These are phyloP conservation scores for Trifolium repens DNA, from an alignment of 306 rosid genomes.

Conservation along the genomic window DNA sequence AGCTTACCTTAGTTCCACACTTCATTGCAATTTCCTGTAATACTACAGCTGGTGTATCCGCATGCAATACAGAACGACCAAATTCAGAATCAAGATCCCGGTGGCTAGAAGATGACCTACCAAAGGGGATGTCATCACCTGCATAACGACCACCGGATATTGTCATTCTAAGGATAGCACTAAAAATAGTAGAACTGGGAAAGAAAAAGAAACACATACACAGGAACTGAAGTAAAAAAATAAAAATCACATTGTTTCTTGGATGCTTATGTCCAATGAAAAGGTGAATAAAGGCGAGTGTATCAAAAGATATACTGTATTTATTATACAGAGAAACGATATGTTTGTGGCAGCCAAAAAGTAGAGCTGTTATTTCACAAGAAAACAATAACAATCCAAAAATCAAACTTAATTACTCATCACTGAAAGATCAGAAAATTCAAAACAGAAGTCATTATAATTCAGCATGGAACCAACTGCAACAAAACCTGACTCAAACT, in stretches of 20 bases:
- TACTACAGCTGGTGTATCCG: slow-evolving; percentile 67
- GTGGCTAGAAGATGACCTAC: slow-evolving; percentile 72
- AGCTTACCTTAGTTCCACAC: slow-evolving; percentile 88
- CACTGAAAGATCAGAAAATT: not conserved
- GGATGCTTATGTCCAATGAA: slow-evolving; percentile 31
- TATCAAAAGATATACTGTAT: slow-evolving; percentile 4
- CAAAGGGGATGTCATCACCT: slow-evolving; percentile 78
- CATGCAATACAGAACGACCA: slow-evolving; percentile 59
- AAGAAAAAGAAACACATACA: not conserved
- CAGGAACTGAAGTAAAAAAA: slow-evolving; percentile 1
- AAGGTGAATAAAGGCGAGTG: slow-evolving; percentile 15
- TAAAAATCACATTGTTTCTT: slow-evolving; percentile 20
- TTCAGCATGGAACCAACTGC: slow-evolving; percentile 15
- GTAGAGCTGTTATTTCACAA: slow-evolving; percentile 2
- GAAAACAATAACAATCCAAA: slow-evolving; percentile 16
- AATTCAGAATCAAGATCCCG: slow-evolving; percentile 76
- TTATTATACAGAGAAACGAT: not conserved
- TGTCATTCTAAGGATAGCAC: slow-evolving; percentile 35
- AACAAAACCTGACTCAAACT: slow-evolving; percentile 28
- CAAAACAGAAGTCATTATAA: slow-evolving; percentile 1
- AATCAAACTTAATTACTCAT: slow-evolving; percentile 3
- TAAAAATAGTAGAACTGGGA: slow-evolving; percentile 24
- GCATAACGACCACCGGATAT: slow-evolving; percentile 45
- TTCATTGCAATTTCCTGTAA: slow-evolving; percentile 87
- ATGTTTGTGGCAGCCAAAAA: not conserved